Conservation (phyloP, 345 rosid genomes). For the Geranium rotundifolium region DNA sequence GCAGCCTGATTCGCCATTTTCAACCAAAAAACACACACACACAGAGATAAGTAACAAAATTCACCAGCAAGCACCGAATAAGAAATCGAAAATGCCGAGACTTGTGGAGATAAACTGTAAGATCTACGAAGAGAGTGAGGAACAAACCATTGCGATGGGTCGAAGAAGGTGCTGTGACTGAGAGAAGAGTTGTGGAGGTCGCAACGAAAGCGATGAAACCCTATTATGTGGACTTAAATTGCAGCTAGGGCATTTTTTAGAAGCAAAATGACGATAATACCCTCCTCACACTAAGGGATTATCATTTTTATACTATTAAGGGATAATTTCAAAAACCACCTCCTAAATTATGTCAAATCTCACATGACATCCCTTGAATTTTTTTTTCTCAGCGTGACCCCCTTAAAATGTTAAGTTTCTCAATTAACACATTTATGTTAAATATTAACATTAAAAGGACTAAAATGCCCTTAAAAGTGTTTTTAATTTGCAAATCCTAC, state of each 20-base stretch:
- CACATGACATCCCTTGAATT: too few relatives aligned
- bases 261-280: not conserved
- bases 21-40: not conserved
- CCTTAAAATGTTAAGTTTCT: too few relatives aligned
- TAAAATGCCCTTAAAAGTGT: too few relatives aligned
- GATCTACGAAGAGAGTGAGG: not conserved
- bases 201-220: not conserved
- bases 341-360: too few relatives aligned
- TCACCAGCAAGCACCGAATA: not conserved
- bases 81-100: not conserved
- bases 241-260: not conserved
- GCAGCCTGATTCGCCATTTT: slow-evolving; percentile 14
- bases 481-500: too few relatives aligned
- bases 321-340: too few relatives aligned
- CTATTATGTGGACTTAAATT: not conserved
- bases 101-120: not conserved
- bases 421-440: too few relatives aligned
- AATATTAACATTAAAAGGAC: too few relatives aligned
- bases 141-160: not conserved
- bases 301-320: too few relatives aligned
- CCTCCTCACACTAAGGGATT: not conserved
- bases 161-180: not conserved
- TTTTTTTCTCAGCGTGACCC: too few relatives aligned
- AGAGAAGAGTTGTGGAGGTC: not conserved
- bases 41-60: not conserved